Evolutionary conservation across 257 asterid species (phyloP).

Genomic region (Forsythia viridissima): DNA sequence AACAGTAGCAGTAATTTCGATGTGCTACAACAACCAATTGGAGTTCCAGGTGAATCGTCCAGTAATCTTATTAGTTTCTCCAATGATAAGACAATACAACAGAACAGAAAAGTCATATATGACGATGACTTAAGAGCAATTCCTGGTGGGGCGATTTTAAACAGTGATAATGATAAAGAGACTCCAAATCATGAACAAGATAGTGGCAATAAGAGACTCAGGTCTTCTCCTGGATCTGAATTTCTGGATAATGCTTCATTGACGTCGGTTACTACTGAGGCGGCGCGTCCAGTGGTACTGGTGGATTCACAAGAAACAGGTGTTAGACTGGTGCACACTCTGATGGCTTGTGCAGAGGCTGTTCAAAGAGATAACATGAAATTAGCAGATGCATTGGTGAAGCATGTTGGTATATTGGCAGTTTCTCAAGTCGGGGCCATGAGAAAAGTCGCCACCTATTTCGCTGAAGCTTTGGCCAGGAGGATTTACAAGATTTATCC

Average conservation of each 20-base stretch:
- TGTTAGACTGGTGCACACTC: conserved; percentile 69
- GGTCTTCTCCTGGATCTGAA: conserved; percentile 45
- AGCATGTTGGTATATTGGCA: conserved; percentile 61
- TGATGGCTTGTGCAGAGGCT: conserved; percentile 84
- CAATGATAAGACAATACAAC: neutral
- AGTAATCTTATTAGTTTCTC: conserved; percentile 22
- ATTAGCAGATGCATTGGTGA: conserved; percentile 65
- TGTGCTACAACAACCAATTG: conserved; percentile 4
- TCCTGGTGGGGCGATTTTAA: conserved; percentile 68
- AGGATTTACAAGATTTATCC: conserved; percentile 69
- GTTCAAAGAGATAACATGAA: conserved; percentile 55
- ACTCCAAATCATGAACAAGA: conserved; percentile 22
- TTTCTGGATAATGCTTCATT: conserved; percentile 2
- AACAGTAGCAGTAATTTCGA: conserved; percentile 22
- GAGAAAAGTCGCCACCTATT: conserved; percentile 82
- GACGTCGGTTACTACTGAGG: conserved; percentile 22
- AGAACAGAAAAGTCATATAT: conserved; percentile 24
- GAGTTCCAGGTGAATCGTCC: conserved; percentile 33
- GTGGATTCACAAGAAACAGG: conserved; percentile 86
- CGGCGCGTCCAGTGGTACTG: conserved; percentile 51
- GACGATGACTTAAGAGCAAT: conserved; percentile 81
- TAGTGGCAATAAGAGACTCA: conserved; percentile 44
- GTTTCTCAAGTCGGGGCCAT: conserved; percentile 78
- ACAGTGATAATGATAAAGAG: neutral
- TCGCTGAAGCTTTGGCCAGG: conserved; percentile 68